Conservation (phyloP, 257 asterid genomes). For the Capsicum baccatum region DNA sequence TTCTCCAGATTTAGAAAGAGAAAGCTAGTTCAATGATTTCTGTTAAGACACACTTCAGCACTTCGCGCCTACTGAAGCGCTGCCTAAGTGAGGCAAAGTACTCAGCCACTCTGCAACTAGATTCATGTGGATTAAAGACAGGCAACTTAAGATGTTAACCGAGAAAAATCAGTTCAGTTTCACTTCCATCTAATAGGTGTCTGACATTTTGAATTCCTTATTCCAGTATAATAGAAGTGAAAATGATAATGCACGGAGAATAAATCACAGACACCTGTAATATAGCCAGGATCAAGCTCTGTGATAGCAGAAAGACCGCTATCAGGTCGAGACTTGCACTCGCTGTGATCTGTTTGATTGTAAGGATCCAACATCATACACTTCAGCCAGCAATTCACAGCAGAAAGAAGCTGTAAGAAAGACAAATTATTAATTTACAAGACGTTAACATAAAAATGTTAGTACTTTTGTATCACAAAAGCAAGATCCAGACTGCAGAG, state of each 20-base stretch:
- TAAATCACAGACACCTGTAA: conserved; percentile 61
- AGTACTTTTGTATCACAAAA: conserved; percentile 12
- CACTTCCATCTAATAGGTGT: not conserved
- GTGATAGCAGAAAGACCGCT: conserved; percentile 98
- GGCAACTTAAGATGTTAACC: not conserved
- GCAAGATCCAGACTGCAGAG: conserved; percentile 26
- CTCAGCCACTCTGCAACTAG: conserved; percentile 4
- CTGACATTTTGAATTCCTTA: conserved; percentile 9
- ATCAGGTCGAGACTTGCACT: conserved; percentile 99
- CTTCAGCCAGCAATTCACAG: conserved; percentile 97
- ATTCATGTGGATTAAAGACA: not conserved
- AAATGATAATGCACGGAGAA: not conserved
- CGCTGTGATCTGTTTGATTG: conserved; percentile 95
- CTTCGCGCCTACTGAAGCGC: not conserved
- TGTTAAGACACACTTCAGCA: not conserved
- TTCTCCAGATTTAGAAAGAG: not conserved
- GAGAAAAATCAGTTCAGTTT: conserved; percentile 18
- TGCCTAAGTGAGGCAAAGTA: not conserved
- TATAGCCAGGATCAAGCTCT: conserved; percentile 98
- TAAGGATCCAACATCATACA: conserved; percentile 88
- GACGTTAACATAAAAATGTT: not conserved
- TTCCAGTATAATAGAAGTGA: not conserved
- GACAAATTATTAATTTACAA: conserved; percentile 12
- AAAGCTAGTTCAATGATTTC: not conserved
- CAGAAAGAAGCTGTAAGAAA: conserved; percentile 82